Conservation (phyloP, 2,329 filamentous ascomycete species). For the Fusarium goolgardi region DNA sequence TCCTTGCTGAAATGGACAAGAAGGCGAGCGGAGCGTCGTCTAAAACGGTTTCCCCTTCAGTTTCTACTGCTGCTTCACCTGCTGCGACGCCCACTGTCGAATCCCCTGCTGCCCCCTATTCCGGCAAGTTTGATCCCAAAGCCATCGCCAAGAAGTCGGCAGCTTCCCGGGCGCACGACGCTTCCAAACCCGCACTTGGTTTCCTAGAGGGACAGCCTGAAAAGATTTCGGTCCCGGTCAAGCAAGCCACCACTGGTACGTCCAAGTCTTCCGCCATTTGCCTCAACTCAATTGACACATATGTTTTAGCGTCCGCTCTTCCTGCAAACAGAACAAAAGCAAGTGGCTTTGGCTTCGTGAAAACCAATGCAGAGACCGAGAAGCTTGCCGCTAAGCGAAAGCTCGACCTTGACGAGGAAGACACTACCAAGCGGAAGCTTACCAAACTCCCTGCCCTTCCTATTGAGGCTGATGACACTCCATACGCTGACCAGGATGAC, state of each 20-base stretch:
- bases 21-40: constrained; percentile 66
- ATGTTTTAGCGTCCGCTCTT: constrained; percentile 61
- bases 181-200: constrained; percentile 63
- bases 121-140: constrained; percentile 88
- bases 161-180: constrained; percentile 66
- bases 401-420: constrained; percentile 88
- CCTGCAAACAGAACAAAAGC: constrained; percentile 79
- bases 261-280: background rate
- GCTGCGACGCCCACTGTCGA: constrained; percentile 58
- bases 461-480: constrained; percentile 70
- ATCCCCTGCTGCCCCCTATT: constrained; percentile 70
- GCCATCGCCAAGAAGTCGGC: constrained; percentile 83
- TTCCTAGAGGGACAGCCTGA: constrained; percentile 57
- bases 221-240: constrained; percentile 49
- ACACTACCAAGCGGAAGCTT: constrained; percentile 86
- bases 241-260: constrained; percentile 54
- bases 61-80: constrained; percentile 64
- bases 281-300: constrained; percentile 42
- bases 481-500: constrained; percentile 72
- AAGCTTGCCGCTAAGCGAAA: constrained; percentile 78
- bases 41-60: constrained; percentile 62
- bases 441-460: constrained; percentile 87
- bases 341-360: constrained; percentile 85
- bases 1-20: constrained; percentile 79
- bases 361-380: constrained; percentile 71